These are phyloP conservation scores for Sporothrix euskadiensis DNA, from an alignment of 2,329 filamentous ascomycete genomes.

Conservation along the genomic window DNA sequence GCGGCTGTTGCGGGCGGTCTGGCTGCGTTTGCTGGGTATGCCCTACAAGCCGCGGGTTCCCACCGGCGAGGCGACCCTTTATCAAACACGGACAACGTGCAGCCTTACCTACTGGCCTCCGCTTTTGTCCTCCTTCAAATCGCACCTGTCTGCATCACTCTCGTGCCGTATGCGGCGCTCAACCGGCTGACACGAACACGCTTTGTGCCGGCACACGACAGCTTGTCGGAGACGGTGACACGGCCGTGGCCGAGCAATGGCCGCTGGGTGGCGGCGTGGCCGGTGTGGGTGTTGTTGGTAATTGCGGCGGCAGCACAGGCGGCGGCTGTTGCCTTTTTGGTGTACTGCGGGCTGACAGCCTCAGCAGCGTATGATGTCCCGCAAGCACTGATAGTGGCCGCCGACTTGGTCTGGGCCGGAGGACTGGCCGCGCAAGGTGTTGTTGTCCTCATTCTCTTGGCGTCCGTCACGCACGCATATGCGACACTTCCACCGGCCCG, in stretches of 20 bases:
- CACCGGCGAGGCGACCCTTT: not conserved
- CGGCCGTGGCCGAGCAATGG: slow-evolving; percentile 7
- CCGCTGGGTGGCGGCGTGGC: slow-evolving; percentile 10
- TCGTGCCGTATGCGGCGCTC: not conserved
- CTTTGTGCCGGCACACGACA: slow-evolving; percentile 15
- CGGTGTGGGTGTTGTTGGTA: slow-evolving; percentile 13
- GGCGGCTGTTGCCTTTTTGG: not conserved
- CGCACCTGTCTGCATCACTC: not conserved
- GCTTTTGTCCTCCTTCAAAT: slow-evolving; percentile 1
- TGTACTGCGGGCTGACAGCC: not conserved
- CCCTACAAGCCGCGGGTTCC: not conserved
- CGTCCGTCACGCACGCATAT: not conserved
- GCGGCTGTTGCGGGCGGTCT: not conserved
- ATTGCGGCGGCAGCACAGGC: slow-evolving; percentile 6
- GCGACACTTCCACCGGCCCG: slow-evolving; percentile 14
- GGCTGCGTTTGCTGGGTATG: not conserved
- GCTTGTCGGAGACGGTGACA: not conserved
- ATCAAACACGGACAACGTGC: not conserved
- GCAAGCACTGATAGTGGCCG: not conserved
- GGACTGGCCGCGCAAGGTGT: slow-evolving; percentile 1
- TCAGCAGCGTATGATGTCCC: not conserved
- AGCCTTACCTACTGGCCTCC: not conserved
- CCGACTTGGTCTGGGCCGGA: slow-evolving; percentile 6
- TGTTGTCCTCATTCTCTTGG: not conserved
- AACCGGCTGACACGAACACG: not conserved